A percentile compares a stretch with the other conserved stretches of the same genome.
phyloP scores from a whole-genome alignment of 495 filamentous ascomycete species.

The Penicillium ochrochloron region DNA sequence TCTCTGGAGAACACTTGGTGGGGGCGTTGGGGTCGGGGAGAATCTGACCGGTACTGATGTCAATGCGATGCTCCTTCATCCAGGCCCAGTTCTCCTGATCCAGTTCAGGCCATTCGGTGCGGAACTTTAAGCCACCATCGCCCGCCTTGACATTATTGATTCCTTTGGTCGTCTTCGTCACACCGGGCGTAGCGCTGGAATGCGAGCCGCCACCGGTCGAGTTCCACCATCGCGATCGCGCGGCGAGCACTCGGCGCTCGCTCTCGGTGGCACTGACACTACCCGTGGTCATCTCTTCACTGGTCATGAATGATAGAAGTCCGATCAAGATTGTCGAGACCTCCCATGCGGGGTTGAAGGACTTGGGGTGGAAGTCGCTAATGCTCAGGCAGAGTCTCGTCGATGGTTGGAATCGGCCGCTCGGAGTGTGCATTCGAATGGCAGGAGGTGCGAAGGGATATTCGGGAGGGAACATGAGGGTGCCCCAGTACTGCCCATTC shows the following conservation, averaged over 20 bases:
- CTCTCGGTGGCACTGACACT: conserved; percentile 77
- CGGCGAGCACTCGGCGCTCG: conserved; percentile 79
- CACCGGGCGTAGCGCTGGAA: conserved; percentile 50
- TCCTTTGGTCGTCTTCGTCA: conserved; percentile 53
- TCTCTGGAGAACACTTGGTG: conserved; percentile 61
- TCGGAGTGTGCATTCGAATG: conserved; percentile 98
- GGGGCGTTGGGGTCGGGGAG: conserved; percentile 48
- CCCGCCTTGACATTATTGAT: conserved; percentile 77
- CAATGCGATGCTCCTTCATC: conserved; percentile 83
- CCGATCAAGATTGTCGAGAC: conserved; percentile 96
- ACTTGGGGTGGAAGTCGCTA: conserved; percentile 94
- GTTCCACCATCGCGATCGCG: conserved; percentile 93
- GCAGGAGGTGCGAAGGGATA: conserved; percentile 97
- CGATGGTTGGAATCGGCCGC: conserved; percentile 90
- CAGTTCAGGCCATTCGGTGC: conserved; percentile 85
- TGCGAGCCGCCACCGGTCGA: conserved; percentile 90
- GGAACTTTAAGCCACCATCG: conserved; percentile 90
- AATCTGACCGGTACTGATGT: conserved; percentile 73
- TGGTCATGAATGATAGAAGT: conserved; percentile 95
- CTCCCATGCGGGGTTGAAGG: conserved; percentile 99
- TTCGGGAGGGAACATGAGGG: conserved; percentile 90
- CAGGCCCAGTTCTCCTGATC: conserved; percentile 92
- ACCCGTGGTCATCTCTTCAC: conserved; percentile 98
- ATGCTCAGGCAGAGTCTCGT: conserved; percentile 93
- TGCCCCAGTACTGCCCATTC: conserved; percentile 97